Conservation (phyloP, 2,329 filamentous ascomycete genomes). For the Hymenoscyphus linearis region DNA sequence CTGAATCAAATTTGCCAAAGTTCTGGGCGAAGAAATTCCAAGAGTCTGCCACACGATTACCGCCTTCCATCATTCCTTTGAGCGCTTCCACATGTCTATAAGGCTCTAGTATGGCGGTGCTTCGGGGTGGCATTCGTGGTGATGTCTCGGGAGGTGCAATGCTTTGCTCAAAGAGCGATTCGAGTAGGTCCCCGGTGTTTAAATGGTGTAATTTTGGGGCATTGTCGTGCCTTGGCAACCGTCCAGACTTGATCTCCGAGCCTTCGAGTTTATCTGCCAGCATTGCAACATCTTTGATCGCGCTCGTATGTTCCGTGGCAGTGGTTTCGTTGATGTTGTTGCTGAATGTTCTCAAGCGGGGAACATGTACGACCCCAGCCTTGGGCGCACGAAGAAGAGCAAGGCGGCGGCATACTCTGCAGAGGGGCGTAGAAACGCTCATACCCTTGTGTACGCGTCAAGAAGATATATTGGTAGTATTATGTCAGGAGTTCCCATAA, state of each 20-base stretch:
- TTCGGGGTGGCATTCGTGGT: constrained; percentile 3
- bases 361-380: constrained; percentile 3
- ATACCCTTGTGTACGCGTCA: background rate
- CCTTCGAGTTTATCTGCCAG: constrained; percentile 6
- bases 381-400: constrained; percentile 18
- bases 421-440: constrained; percentile 16
- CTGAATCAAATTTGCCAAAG: constrained; percentile 21
- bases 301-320: constrained; percentile 5
- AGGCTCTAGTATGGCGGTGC: constrained; percentile 17
- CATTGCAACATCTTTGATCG: constrained; percentile 5
- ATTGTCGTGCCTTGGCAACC: background rate
- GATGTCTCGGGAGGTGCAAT: constrained; percentile 13
- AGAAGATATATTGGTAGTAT: background rate
- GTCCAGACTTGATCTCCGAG: background rate
- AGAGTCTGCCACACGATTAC: constrained; percentile 18
- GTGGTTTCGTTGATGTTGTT: background rate
- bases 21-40: constrained; percentile 31
- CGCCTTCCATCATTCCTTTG: constrained; percentile 24
- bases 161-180: constrained; percentile 30
- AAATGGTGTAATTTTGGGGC: background rate
- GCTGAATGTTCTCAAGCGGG: constrained; percentile 15
- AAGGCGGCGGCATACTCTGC: constrained; percentile 27
- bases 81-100: constrained; percentile 27
- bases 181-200: constrained; percentile 25
- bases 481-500: background rate